These are phyloP conservation scores for Ilyonectria sp. DNA, from an alignment of 2,329 filamentous ascomycete species.

Conservation along the genomic window DNA sequence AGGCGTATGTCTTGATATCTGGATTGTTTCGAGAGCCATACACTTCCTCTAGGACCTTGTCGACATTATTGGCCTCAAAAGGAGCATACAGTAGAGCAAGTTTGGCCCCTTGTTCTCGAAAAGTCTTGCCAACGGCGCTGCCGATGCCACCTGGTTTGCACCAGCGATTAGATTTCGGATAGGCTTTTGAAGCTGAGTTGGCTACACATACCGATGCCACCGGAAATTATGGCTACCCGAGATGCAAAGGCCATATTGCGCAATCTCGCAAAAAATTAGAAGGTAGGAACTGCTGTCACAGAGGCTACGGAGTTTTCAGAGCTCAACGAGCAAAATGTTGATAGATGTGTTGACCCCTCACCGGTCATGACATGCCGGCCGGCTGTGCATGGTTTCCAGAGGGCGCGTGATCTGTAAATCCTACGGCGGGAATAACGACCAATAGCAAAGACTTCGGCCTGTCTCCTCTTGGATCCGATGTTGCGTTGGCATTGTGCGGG, in stretches of 20 bases:
- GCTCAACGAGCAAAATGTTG: too few relatives aligned
- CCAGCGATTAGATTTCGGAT: not conserved
- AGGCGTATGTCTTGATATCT: slow-evolving; percentile 14
- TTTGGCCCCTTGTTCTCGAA: slow-evolving; percentile 13
- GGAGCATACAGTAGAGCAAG: slow-evolving; percentile 18
- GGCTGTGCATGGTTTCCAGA: too few relatives aligned
- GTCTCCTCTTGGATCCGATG: too few relatives aligned
- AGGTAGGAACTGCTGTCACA: too few relatives aligned
- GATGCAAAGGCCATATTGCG: slow-evolving; percentile 10
- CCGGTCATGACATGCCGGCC: too few relatives aligned
- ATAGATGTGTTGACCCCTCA: too few relatives aligned
- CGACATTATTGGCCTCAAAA: slow-evolving; percentile 8
- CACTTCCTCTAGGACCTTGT: slow-evolving; percentile 8
- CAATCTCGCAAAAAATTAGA: not conserved
- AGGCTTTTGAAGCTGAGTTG: not conserved
- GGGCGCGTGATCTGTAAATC: too few relatives aligned
- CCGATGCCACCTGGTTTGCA: slow-evolving; percentile 10
- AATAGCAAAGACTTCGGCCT: too few relatives aligned
- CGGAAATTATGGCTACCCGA: slow-evolving; percentile 18
- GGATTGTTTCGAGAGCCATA: not conserved
- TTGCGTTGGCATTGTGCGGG: too few relatives aligned
- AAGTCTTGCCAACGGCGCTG: slow-evolving; percentile 7
- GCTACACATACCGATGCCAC: slow-evolving; percentile 10
- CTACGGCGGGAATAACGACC: too few relatives aligned
- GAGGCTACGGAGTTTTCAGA: too few relatives aligned